These are phyloP conservation scores for Glycine latifolia DNA, from an alignment of 306 rosid species.

Conservation along the genomic window DNA sequence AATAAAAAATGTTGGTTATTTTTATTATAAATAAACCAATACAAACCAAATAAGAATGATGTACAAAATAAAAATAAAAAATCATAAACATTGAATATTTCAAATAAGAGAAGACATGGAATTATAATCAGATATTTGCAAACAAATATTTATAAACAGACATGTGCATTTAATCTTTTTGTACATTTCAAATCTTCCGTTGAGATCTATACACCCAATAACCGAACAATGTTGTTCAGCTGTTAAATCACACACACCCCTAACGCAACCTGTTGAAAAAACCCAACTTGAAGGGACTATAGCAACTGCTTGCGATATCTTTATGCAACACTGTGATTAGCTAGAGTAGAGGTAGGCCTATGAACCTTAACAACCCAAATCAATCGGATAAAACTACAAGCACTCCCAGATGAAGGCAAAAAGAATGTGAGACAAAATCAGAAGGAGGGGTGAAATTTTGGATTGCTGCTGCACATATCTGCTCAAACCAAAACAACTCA, in stretches of 20 bases:
- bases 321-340: constrained; percentile 5
- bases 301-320: constrained; percentile 42
- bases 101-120: not conserved
- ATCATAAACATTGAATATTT: not conserved
- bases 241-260: constrained; percentile 42
- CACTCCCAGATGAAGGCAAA: constrained; percentile 44
- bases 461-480: no score
- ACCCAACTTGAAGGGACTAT: constrained; percentile 32
- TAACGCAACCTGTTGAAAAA: constrained; percentile 25
- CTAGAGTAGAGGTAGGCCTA: constrained; percentile 20
- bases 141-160: not conserved
- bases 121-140: not conserved
- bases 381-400: constrained; percentile 21
- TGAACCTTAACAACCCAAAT: constrained; percentile 45
- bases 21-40: no score
- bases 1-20: no score
- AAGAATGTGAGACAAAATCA: constrained; percentile 35
- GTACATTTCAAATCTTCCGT: constrained; percentile 49
- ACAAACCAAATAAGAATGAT: no score
- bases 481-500: constrained; percentile 12
- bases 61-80: not conserved
- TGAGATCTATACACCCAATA: constrained; percentile 38
- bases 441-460: not conserved
- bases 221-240: constrained; percentile 27
- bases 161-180: constrained; percentile 44